Percentiles rank a stretch among this genome's conserved stretches.
These are phyloP conservation scores for Typha latifolia DNA, from an alignment of 176 grass and related monocot genomes.

Conservation along the genomic window DNA sequence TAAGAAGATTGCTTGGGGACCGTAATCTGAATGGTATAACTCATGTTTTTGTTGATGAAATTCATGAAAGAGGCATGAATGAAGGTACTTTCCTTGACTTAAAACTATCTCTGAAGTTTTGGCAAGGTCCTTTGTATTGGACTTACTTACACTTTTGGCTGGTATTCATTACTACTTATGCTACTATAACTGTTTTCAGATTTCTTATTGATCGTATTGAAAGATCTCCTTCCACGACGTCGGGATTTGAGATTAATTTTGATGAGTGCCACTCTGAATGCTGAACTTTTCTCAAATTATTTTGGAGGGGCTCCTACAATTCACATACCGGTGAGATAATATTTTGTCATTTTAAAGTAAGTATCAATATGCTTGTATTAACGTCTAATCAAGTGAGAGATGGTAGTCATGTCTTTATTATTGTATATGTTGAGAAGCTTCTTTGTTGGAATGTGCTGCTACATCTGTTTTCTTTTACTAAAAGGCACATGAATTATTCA, in stretches of 20 bases:
- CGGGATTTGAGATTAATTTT: constrained; percentile 93
- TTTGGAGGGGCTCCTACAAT: constrained; percentile 87
- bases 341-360: constrained; percentile 13
- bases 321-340: constrained; percentile 78
- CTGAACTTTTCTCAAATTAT: constrained; percentile 92
- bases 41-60: constrained; percentile 99
- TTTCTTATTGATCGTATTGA: constrained; percentile 95
- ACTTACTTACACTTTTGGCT: constrained; percentile 12
- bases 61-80: constrained; percentile 99
- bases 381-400: too few relatives aligned
- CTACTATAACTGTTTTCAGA: constrained; percentile 35
- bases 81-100: constrained; percentile 48
- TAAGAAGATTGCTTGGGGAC: constrained; percentile 85
- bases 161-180: constrained; percentile 9
- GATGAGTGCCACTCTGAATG: constrained; percentile 98
- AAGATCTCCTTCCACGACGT: constrained; percentile 74
- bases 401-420: too few relatives aligned
- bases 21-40: constrained; percentile 82
- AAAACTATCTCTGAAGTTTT: constrained; percentile 4
- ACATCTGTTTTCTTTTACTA: too few relatives aligned
- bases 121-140: background rate
- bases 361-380: background rate
- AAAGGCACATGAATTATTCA: too few relatives aligned
- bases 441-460: too few relatives aligned
- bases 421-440: too few relatives aligned